A percentile compares a stretch with the other conserved stretches of the same genome.
These are phyloP conservation scores for Coemansia sp. DNA, from an alignment of 192 early-diverging fungal species.

Conservation along the genomic window DNA sequence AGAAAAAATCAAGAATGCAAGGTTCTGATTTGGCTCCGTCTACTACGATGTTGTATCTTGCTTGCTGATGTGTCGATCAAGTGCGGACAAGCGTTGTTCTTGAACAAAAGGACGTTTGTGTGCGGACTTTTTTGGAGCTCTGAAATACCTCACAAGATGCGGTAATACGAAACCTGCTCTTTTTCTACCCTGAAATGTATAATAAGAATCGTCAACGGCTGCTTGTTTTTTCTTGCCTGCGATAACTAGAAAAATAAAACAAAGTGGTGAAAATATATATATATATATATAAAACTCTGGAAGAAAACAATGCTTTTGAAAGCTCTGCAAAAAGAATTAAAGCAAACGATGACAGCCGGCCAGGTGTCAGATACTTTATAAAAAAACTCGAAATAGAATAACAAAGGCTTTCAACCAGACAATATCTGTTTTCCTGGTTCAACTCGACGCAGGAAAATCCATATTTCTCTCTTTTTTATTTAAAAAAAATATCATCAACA, in stretches of 20 bases:
- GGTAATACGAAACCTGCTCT: background rate
- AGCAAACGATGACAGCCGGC: background rate
- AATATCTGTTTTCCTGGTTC: background rate
- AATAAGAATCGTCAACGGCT: too few relatives aligned
- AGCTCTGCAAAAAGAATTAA: background rate
- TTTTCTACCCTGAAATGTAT: too few relatives aligned
- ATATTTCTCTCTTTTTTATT: background rate
- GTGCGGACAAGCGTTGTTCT: background rate
- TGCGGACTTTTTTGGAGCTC: background rate
- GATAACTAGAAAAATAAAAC: too few relatives aligned
- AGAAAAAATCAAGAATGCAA: too few relatives aligned
- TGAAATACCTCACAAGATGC: background rate
- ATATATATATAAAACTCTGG: too few relatives aligned
- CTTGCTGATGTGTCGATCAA: background rate
- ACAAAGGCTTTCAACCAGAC: background rate
- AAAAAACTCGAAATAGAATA: background rate
- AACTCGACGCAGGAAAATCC: background rate
- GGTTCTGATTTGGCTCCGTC: too few relatives aligned
- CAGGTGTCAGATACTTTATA: background rate
- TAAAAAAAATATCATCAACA: background rate
- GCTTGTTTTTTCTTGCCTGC: too few relatives aligned
- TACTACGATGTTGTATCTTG: background rate
- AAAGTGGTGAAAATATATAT: too few relatives aligned
- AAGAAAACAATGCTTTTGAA: too few relatives aligned
- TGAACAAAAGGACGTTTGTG: background rate